Percentiles rank a stretch among this genome's conserved stretches.
phyloP scores from a whole-genome alignment of 2,329 filamentous ascomycete genomes.

The Hypoxylon sp. region DNA sequence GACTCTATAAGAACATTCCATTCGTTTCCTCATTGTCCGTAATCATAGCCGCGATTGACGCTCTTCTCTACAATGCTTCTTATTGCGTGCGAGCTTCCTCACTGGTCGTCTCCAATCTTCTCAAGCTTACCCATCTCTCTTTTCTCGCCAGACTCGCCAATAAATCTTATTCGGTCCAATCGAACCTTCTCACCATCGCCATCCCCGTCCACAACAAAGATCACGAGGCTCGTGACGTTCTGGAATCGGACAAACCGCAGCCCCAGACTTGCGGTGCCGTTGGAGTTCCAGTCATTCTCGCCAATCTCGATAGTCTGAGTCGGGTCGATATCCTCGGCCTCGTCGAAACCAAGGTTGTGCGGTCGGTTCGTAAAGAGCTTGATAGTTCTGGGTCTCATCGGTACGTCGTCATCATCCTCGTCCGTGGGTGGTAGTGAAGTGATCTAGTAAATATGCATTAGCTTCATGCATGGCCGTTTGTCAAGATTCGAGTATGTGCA shows the following conservation, averaged over 20 bases:
- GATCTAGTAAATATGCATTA: slow-evolving; percentile 69
- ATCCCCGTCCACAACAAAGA: slow-evolving; percentile 92
- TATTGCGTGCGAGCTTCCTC: slow-evolving; percentile 60
- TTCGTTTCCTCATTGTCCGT: slow-evolving; percentile 32
- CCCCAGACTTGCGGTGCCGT: slow-evolving; percentile 79
- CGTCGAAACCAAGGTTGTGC: slow-evolving; percentile 93
- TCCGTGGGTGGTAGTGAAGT: slow-evolving; percentile 79
- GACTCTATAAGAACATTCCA: slow-evolving; percentile 30
- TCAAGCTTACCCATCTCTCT: slow-evolving; percentile 94
- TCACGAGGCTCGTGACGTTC: slow-evolving; percentile 85
- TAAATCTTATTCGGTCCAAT: slow-evolving; percentile 81
- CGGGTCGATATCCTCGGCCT: slow-evolving; percentile 87
- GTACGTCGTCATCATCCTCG: slow-evolving; percentile 79
- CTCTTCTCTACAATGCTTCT: slow-evolving; percentile 13
- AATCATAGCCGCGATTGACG: slow-evolving; percentile 29
- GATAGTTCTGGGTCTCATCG: slow-evolving; percentile 85
- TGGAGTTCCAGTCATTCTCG: slow-evolving; percentile 84
- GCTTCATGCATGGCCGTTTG: slow-evolving; percentile 22
- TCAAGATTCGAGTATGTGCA: not conserved
- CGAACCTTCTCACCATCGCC: slow-evolving; percentile 88
- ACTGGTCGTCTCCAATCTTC: slow-evolving; percentile 85
- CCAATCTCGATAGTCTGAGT: slow-evolving; percentile 85
- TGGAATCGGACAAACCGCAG: slow-evolving; percentile 98
- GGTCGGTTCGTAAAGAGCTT: slow-evolving; percentile 90
- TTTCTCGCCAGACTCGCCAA: slow-evolving; percentile 93